phyloP scores from a whole-genome alignment of 2,329 filamentous ascomycete species.

The Xylaria multiplex region DNA sequence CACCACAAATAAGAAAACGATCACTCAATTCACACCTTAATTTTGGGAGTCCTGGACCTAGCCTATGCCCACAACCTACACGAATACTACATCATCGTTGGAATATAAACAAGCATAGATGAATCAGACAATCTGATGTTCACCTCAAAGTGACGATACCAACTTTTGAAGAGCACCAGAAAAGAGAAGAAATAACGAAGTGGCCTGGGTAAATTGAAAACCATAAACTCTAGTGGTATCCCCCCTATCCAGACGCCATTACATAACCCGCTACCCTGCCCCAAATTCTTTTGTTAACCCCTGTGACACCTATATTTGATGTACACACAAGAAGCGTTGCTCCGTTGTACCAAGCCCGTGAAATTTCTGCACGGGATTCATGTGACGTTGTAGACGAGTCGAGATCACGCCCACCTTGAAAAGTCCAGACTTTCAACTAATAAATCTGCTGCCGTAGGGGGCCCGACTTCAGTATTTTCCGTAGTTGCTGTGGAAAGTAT shows the following conservation, averaged over 20 bases:
- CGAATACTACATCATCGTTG: background rate
- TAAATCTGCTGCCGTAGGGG: conserved; percentile 49
- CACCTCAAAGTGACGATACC: background rate
- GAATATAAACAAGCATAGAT: conserved; percentile 24
- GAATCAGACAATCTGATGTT: conserved; percentile 5
- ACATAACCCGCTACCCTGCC: conserved; percentile 33
- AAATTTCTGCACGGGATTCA: background rate
- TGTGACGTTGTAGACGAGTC: background rate
- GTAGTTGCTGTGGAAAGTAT: conserved; percentile 64
- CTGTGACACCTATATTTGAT: conserved; percentile 34
- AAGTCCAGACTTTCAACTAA: conserved; percentile 61
- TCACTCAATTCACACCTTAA: background rate
- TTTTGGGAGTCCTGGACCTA: conserved; percentile 1
- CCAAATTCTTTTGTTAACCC: conserved; percentile 24
- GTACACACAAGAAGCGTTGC: conserved; percentile 38
- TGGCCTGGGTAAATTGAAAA: conserved; percentile 18
- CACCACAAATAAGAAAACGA: background rate
- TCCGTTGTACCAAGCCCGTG: conserved; percentile 19
- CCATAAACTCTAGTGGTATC: conserved; percentile 54
- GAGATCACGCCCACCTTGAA: conserved; percentile 58
- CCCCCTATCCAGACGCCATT: conserved; percentile 50
- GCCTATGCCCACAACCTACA: conserved; percentile 8
- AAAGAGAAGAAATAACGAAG: conserved; percentile 1
- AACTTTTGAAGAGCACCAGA: conserved; percentile 13
- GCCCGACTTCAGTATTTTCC: conserved; percentile 63